Base-by-base conservation (phyloP, 805 yeast genomes). In the Nakazawaea pomicola region DNA sequence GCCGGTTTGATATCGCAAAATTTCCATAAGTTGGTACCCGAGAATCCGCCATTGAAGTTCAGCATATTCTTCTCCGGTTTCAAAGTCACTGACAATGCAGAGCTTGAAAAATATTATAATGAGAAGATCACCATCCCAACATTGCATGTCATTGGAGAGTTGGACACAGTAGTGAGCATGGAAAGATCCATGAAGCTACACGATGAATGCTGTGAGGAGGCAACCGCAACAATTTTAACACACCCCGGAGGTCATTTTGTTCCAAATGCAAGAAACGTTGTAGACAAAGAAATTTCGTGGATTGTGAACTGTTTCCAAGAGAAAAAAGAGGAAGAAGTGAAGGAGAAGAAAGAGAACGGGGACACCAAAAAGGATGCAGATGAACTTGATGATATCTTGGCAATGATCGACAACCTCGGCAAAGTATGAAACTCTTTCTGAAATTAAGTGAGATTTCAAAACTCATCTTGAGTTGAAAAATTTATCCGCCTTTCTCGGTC, bases 221-320 rank as follows among this genome's bases (percentile, higher is more conserved):
- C 61, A 15, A 55, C 60, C 18, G 64, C 84, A 5, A 67, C 61
- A 6, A 45, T 60, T 14, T 38, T 83, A 45, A 82, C 76, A 48
- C 99, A 91, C 55, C 97, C 97, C 8, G 98, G 99, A 46, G 97
- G 98, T 1, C 99, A 91, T 57, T 89, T 84, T 64, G 96, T 91
- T 35, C 99, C 98, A 21, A 88, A 87, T 61, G 82, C 89, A 37
- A 85, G 84, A 59, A 61, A 55, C 30, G 44, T 61, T 18, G 30
- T 63, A 14, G 57, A 52, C 28, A 56, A 51, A 29, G 61, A 59
- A 47, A 50, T 61, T 37, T 62, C 60, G 1, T 63, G 67, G 67
- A 53, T 63, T 15, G 55, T 51, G 29, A 45, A 45, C 32, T 53
- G 48, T 9, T 40, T 60, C 16, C 44, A 43, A 4, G 32, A 33